Conservation (phyloP, 2,329 filamentous ascomycete genomes). For the Diaporthe capsici region DNA sequence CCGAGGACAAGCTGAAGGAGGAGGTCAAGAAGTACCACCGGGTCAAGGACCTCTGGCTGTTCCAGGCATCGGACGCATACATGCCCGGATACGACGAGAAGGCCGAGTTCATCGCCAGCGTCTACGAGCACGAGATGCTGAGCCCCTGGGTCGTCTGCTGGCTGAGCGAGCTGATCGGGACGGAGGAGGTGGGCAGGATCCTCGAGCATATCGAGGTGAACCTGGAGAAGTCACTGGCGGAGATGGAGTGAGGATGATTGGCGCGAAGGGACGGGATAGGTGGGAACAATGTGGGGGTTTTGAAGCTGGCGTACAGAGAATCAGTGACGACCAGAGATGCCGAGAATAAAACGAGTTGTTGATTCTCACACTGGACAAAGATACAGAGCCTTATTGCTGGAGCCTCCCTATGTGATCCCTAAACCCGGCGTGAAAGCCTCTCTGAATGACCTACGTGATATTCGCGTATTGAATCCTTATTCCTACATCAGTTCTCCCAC, state of each 20-base stretch:
- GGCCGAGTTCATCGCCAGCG: constrained; percentile 15
- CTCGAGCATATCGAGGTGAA: constrained; percentile 12
- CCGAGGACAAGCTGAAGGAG: constrained; percentile 30
- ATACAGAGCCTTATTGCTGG: not conserved
- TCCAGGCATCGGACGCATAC: constrained; percentile 18
- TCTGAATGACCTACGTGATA: not conserved
- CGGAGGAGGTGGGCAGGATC: constrained; percentile 12
- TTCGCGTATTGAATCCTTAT: not conserved
- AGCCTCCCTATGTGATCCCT: not conserved
- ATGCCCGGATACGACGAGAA: constrained; percentile 31
- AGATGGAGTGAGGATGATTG: constrained; percentile 10
- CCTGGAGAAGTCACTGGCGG: constrained; percentile 10
- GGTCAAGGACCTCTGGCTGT: constrained; percentile 40
- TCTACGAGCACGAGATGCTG: constrained; percentile 35
- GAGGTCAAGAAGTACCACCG: constrained; percentile 37
- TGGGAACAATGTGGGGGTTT: not conserved
- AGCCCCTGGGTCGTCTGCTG: constrained; percentile 36
- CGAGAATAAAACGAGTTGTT: not conserved
- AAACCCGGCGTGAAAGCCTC: not conserved
- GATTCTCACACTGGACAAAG: not conserved
- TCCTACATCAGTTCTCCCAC: not conserved
- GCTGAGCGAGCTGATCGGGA: constrained; percentile 36
- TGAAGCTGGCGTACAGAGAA: not conserved
- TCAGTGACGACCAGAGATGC: not conserved
- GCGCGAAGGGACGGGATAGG: not conserved